These are phyloP conservation scores for Podosphaera xanthii DNA, from an alignment of 2,329 filamentous ascomycete species.

Conservation along the genomic window DNA sequence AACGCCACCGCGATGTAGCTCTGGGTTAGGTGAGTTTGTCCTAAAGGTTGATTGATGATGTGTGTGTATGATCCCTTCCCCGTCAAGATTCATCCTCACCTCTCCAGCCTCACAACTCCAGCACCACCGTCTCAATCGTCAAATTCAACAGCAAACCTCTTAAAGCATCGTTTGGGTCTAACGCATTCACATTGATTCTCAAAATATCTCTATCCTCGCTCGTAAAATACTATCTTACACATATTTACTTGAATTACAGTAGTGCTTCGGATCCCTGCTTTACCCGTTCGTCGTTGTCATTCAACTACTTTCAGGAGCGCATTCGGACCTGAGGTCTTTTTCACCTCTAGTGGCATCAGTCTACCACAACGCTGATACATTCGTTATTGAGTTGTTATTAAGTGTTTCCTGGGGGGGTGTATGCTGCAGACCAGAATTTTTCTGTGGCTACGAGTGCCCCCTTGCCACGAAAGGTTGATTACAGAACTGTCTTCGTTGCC, in stretches of 20 bases:
- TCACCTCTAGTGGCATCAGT: background rate
- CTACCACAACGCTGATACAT: background rate
- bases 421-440: too few species aligned
- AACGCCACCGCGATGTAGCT: conserved; percentile 1
- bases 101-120: background rate
- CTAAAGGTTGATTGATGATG: background rate
- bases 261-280: too few species aligned
- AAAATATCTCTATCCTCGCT: too few species aligned
- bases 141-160: background rate
- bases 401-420: background rate
- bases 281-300: too few species aligned
- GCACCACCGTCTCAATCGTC: background rate
- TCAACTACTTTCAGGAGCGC: background rate
- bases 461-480: background rate
- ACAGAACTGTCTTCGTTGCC: background rate
- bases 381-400: background rate
- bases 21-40: conserved; percentile 1
- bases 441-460: background rate
- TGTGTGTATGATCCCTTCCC: background rate
- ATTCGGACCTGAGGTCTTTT: background rate
- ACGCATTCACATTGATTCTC: too few species aligned
- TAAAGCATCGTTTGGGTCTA: too few species aligned
- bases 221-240: too few species aligned
- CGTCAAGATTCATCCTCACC: background rate
- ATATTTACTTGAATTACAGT: too few species aligned